These are phyloP conservation scores for Monosporascus sp. DNA, from an alignment of 2,329 filamentous ascomycete species.

Conservation along the genomic window DNA sequence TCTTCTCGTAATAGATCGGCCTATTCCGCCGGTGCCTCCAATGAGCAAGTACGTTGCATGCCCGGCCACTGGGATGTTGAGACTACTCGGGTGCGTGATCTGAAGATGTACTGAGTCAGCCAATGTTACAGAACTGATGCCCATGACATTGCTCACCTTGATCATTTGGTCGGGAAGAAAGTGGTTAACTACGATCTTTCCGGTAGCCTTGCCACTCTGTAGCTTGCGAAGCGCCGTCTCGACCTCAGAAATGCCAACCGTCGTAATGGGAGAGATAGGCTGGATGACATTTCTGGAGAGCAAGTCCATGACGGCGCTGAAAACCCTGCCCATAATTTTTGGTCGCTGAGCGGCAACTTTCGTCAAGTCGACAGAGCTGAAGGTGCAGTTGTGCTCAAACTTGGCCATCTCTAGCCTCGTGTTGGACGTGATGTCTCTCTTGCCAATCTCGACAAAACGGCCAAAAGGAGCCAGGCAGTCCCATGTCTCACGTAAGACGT, in stretches of 20 bases:
- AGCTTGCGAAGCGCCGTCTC: constrained; percentile 15
- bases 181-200: constrained; percentile 39
- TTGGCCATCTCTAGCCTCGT: constrained; percentile 30
- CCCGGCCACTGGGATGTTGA: constrained; percentile 28
- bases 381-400: constrained; percentile 19
- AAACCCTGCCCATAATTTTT: no score
- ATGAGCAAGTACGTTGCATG: constrained; percentile 45
- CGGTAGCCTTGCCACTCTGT: constrained; percentile 33
- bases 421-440: constrained; percentile 27
- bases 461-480: constrained; percentile 28
- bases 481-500: constrained; percentile 24
- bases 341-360: constrained; percentile 1
- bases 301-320: no score
- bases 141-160: no score
- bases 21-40: constrained; percentile 47
- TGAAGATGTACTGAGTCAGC: constrained; percentile 35
- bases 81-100: constrained; percentile 31
- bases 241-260: no score
- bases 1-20: constrained; percentile 42
- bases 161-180: no score
- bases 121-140: no score
- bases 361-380: constrained; percentile 6
- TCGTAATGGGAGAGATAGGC: no score
- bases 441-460: constrained; percentile 5
- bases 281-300: no score